Conservation (phyloP, 495 filamentous ascomycete genomes). For the Rhizodiscina lignyota region DNA sequence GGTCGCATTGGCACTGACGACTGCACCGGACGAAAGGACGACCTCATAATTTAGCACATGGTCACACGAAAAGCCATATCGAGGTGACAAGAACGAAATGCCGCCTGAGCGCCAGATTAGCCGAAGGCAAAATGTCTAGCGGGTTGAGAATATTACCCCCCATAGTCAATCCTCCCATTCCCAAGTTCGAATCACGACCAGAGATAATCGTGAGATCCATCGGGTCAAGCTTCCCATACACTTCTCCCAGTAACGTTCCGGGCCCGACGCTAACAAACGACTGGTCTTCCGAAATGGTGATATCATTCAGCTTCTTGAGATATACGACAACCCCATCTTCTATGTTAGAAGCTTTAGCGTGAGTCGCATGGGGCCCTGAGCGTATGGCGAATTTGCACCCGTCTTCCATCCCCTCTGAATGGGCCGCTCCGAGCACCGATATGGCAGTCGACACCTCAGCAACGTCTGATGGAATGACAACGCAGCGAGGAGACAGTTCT, state of each 20-base stretch:
- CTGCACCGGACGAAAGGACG: conserved; percentile 12
- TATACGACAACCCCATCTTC: conserved; percentile 6
- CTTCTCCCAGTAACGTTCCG: conserved; percentile 12
- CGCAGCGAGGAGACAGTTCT: too few species aligned
- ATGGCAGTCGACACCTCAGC: too few species aligned
- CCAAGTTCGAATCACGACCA: conserved; percentile 10
- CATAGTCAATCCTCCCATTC: conserved; percentile 14
- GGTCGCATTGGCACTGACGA: conserved; percentile 12
- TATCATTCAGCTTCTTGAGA: not conserved
- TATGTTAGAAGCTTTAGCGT: conserved; percentile 1
- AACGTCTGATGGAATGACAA: too few species aligned
- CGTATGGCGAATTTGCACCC: conserved; percentile 2
- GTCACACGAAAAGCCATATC: conserved; percentile 16
- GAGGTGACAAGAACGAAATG: conserved; percentile 13
- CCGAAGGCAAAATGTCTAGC: conserved; percentile 3
- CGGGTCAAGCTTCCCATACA: conserved; percentile 10
- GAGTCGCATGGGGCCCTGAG: not conserved
- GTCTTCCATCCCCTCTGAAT: too few species aligned
- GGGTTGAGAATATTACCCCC: conserved; percentile 11
- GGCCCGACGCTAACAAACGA: conserved; percentile 8
- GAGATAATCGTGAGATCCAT: conserved; percentile 9
- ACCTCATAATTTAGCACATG: conserved; percentile 20
- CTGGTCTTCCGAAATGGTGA: not conserved
- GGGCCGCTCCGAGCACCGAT: too few species aligned
- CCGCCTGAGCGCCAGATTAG: conserved; percentile 17